Evolutionary conservation across 192 early-diverging fungal species (phyloP).

Genomic region (Entomortierella parvispora): DNA sequence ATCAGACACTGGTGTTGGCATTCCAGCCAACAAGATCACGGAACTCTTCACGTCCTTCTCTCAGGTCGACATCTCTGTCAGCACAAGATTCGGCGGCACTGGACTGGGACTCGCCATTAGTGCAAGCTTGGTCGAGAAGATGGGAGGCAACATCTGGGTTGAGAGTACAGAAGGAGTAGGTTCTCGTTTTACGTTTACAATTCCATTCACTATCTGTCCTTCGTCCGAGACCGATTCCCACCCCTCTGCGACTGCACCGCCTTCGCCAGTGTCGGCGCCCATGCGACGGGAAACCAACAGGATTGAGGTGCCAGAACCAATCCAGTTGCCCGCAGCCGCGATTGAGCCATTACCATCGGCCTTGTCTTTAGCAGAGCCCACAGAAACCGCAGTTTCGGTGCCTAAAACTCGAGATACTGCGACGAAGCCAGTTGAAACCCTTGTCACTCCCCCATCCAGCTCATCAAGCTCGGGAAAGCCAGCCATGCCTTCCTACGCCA

Average conservation of each 20-base stretch:
- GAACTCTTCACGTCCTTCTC: constrained; percentile 72
- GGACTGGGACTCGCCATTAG: constrained; percentile 76
- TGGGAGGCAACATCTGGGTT: constrained; percentile 74
- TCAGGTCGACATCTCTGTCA: constrained; percentile 69
- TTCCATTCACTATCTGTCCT: constrained; percentile 46
- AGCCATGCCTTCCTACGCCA: constrained; percentile 30
- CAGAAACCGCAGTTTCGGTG: no score
- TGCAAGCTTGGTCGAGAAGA: constrained; percentile 65
- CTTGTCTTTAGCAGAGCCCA: no score
- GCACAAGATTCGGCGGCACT: constrained; percentile 66
- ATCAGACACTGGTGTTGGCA: constrained; percentile 46
- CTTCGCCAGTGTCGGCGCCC: constrained; percentile 21
- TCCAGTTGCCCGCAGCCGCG: not conserved
- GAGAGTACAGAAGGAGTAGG: constrained; percentile 68
- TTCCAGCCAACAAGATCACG: constrained; percentile 50
- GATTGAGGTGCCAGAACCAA: not conserved
- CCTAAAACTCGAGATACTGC: no score
- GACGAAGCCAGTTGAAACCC: no score
- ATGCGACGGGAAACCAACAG: not conserved
- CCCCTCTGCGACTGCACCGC: constrained; percentile 31
- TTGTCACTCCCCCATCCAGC: not conserved
- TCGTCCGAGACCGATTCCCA: constrained; percentile 34
- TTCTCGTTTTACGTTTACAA: constrained; percentile 47
- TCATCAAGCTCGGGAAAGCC: constrained; percentile 7
- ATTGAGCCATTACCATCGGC: no score